A percentile compares a stretch with the other conserved stretches of the same genome.
phyloP scores from a whole-genome alignment of 345 rosid species.

The Ricinus communis region DNA sequence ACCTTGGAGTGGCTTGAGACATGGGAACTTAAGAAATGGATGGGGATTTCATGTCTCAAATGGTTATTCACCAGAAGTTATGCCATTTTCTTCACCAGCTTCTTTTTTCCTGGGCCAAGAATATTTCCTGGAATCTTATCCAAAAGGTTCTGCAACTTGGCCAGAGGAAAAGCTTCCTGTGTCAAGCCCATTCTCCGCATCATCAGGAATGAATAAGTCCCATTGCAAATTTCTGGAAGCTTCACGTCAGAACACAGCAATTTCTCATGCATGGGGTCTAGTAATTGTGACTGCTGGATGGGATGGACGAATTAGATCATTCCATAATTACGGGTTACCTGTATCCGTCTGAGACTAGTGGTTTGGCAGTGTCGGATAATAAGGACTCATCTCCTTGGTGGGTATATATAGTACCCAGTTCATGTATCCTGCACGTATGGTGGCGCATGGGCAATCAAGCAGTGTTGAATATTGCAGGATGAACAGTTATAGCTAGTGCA shows the following conservation, averaged over 20 bases:
- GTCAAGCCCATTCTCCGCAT: conserved; percentile 38
- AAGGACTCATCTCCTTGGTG: conserved; percentile 1
- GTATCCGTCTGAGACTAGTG: conserved; percentile 45
- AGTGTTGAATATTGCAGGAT: conserved; percentile 8
- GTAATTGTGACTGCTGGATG: conserved; percentile 91
- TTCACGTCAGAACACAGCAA: conserved; percentile 64
- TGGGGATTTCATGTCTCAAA: conserved; percentile 25
- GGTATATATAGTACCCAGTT: conserved; percentile 7
- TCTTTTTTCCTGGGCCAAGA: conserved; percentile 59
- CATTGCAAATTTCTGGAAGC: conserved; percentile 60
- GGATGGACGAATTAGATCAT: conserved; percentile 90
- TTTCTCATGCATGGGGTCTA: conserved; percentile 82
- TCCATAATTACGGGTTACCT: conserved; percentile 89
- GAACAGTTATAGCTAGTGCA: conserved; percentile 8
- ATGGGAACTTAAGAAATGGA: conserved; percentile 23
- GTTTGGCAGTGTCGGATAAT: conserved; percentile 18
- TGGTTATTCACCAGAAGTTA: conserved; percentile 26
- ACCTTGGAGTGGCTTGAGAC: conserved; percentile 74
- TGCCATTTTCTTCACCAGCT: conserved; percentile 49
- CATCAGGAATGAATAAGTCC: conserved; percentile 55
- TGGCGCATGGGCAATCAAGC: conserved; percentile 7
- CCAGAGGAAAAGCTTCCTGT: conserved; percentile 87
- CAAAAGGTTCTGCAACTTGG: conserved; percentile 91
- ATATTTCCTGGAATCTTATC: conserved; percentile 59
- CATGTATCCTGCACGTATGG: conserved; percentile 11